These are phyloP conservation scores for Tolypocladium guangdongense DNA, from an alignment of 2,329 filamentous ascomycete genomes.

Conservation along the genomic window DNA sequence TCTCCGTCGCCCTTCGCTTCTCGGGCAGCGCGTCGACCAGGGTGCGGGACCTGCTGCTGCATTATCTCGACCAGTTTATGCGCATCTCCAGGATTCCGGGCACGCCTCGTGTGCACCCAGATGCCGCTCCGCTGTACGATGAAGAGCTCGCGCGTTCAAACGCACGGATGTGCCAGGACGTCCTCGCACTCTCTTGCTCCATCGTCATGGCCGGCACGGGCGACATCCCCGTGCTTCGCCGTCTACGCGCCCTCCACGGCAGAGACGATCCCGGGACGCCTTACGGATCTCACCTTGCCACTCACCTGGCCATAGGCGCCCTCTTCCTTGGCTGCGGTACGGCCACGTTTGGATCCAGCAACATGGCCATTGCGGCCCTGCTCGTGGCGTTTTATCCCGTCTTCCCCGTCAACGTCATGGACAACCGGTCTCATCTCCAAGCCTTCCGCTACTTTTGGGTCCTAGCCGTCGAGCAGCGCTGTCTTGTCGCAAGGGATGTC, in stretches of 20 bases:
- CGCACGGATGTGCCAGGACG: slow-evolving; percentile 81
- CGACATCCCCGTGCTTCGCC: slow-evolving; percentile 73
- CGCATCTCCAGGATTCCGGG: slow-evolving; percentile 54
- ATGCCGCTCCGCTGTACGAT: slow-evolving; percentile 52
- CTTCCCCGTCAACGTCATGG: slow-evolving; percentile 79
- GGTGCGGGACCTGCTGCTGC: slow-evolving; percentile 72
- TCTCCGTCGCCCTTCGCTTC: slow-evolving; percentile 62
- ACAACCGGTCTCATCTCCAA: slow-evolving; percentile 90
- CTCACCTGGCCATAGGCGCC: slow-evolving; percentile 82
- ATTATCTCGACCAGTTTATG: slow-evolving; percentile 80
- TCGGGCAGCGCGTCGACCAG: slow-evolving; percentile 59
- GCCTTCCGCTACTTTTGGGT: slow-evolving; percentile 98
- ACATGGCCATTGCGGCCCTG: slow-evolving; percentile 75
- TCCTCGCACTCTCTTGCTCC: slow-evolving; percentile 69
- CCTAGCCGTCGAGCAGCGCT: slow-evolving; percentile 79
- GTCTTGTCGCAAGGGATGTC: slow-evolving; percentile 77
- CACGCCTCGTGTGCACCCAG: slow-evolving; percentile 15
- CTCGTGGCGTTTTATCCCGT: slow-evolving; percentile 90
- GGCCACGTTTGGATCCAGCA: slow-evolving; percentile 79
- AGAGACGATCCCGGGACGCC: slow-evolving; percentile 73
- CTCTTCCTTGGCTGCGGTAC: slow-evolving; percentile 90
- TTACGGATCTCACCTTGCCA: slow-evolving; percentile 88
- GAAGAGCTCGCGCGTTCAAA: slow-evolving; percentile 73
- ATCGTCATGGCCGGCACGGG: slow-evolving; percentile 95
- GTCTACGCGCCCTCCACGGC: slow-evolving; percentile 79